Evolutionary conservation across 164 flowering plant species (phyloP).

Genomic region (Macadamia tetraphylla): DNA sequence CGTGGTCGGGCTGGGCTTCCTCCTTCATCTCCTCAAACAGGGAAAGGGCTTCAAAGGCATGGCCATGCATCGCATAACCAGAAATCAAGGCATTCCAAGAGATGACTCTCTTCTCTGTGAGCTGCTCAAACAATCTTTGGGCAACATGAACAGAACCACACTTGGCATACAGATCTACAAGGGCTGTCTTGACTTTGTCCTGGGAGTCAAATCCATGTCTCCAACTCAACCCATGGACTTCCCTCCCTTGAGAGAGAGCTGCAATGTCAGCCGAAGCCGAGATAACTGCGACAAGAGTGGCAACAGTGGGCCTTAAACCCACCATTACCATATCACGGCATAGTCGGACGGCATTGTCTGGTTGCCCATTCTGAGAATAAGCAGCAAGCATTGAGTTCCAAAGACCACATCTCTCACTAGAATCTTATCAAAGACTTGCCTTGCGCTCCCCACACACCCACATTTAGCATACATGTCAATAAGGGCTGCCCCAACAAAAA

Average conservation of each 20-base stretch:
- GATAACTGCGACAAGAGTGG: slow-evolving; percentile 36
- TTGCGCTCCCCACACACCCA: too few relatives aligned
- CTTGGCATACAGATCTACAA: slow-evolving; percentile 55
- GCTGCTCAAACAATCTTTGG: slow-evolving; percentile 29
- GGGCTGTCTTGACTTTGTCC: slow-evolving; percentile 40
- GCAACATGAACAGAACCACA: slow-evolving; percentile 35
- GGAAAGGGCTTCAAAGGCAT: too few relatives aligned
- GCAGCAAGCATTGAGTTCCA: too few relatives aligned
- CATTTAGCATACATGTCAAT: too few relatives aligned
- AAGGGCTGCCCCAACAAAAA: too few relatives aligned
- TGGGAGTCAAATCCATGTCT: slow-evolving; percentile 32
- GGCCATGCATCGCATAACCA: too few relatives aligned
- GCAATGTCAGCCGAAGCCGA: slow-evolving; percentile 43
- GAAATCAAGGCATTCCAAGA: slow-evolving; percentile 25
- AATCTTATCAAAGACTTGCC: too few relatives aligned
- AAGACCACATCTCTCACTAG: too few relatives aligned
- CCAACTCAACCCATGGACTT: slow-evolving; percentile 40
- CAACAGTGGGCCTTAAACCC: slow-evolving; percentile 30
- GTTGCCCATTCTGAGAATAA: too few relatives aligned
- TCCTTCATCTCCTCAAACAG: too few relatives aligned
- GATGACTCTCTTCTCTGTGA: slow-evolving; percentile 28
- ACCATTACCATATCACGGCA: not conserved
- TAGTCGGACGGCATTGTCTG: too few relatives aligned
- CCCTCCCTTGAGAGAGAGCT: slow-evolving; percentile 10
- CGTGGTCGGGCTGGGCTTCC: too few relatives aligned